Conservation (phyloP, 441 rosid genomes). For the Aquilaria agallochum region DNA sequence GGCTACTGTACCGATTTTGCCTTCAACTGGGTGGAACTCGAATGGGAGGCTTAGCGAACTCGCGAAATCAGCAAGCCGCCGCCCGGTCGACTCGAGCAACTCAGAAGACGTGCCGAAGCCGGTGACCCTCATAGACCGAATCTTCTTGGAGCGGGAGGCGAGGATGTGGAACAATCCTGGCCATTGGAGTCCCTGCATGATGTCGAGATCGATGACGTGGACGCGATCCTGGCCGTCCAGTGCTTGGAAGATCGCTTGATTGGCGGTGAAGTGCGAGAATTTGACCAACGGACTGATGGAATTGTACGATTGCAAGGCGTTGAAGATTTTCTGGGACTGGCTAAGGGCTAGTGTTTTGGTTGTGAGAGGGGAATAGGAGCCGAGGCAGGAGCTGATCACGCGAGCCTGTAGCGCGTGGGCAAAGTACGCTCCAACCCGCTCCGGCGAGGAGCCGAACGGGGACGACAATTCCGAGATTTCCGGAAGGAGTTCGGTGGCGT, state of each 20-base stretch:
- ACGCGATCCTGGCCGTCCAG: slow-evolving; percentile 71
- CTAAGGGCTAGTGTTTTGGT: slow-evolving; percentile 37
- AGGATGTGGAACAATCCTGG: slow-evolving; percentile 92
- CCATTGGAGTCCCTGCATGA: slow-evolving; percentile 98
- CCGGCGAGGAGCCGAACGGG: slow-evolving; percentile 82
- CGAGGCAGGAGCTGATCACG: slow-evolving; percentile 68
- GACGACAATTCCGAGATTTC: slow-evolving; percentile 74
- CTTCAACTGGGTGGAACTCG: slow-evolving; percentile 68
- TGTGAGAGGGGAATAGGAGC: slow-evolving; percentile 43
- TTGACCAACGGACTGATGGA: slow-evolving; percentile 70
- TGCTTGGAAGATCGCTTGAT: slow-evolving; percentile 87
- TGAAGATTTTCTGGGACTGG: slow-evolving; percentile 66
- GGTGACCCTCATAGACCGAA: slow-evolving; percentile 72
- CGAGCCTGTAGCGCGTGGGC: slow-evolving; percentile 82
- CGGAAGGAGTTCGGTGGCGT: slow-evolving; percentile 63
- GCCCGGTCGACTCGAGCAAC: slow-evolving; percentile 73
- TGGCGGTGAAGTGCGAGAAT: slow-evolving; percentile 93
- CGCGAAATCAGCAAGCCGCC: slow-evolving; percentile 80
- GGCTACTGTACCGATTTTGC: slow-evolving; percentile 57
- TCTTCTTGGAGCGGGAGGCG: slow-evolving; percentile 68
- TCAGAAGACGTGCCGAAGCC: slow-evolving; percentile 81
- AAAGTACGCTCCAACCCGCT: slow-evolving; percentile 87
- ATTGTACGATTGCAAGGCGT: slow-evolving; percentile 76
- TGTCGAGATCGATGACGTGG: slow-evolving; percentile 87
- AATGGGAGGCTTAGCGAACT: slow-evolving; percentile 63